Base-by-base conservation (phyloP, 208 protist species). In the Crithidia sp. region DNA sequence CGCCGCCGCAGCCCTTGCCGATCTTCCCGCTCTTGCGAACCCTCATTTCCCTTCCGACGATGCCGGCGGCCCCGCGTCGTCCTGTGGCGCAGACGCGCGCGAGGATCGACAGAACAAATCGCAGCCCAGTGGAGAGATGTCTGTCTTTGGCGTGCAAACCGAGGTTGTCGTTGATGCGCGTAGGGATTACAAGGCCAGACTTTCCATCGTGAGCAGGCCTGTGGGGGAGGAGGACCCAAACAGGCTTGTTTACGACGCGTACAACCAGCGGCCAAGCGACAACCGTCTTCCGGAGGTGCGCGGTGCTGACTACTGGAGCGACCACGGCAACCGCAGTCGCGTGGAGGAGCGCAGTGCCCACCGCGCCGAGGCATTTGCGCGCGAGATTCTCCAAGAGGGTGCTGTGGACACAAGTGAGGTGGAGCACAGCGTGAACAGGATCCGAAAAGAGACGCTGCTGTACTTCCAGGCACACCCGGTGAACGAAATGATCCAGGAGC, bases 401-500 rank as follows among this genome's bases (percentile, higher is more conserved):
- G 82, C 85, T 12, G 72, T 96, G 65, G 92, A 96, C 77, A 95
- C 86, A 13, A 84, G 83, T 56, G 82, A 90, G 68, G 77, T 84
- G 52, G 88, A 91, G 67, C 84, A 95, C 77, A 87, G 82, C 60
- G 72, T 79, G 36, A 80, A 90, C 57, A 78, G 66, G 45, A 76
- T 96, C 0, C 87, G 92, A 2, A 93, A 88, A 54, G 88, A 95
- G 68, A 92, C 86, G 55, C 74, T 96, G 37, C 83, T 95, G 6
- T 96, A 94, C 81, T 93, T 90, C 72, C 88, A 95, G 64, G 80
- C 85, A 37, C 87, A 95, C 71, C 92, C 92, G 12, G 92, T 94
- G 41, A 96, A 96, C 67, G 92, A 96, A 74, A 96, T 95, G 89
- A 96, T 96, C 50, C 89, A 93, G 65, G 89, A 95, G 63, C 62